phyloP scores from a whole-genome alignment of 345 rosid genomes.

The Brassica cretica region DNA sequence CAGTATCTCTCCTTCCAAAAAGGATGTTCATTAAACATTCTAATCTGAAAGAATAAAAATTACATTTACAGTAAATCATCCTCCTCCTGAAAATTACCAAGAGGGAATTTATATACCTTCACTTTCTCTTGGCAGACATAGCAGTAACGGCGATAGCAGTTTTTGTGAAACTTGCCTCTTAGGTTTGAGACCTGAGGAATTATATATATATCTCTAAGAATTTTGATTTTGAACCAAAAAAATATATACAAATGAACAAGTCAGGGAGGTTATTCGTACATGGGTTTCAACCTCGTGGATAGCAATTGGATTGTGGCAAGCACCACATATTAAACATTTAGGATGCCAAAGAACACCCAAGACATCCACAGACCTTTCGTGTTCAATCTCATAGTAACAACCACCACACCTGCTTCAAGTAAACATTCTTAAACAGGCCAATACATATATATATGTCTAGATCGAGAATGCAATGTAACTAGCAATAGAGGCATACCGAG shows the following conservation, averaged over 20 bases:
- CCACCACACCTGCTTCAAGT: constrained; percentile 63
- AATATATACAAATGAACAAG: too few species aligned
- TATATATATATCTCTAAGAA: neutral
- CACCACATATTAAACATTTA: constrained; percentile 61
- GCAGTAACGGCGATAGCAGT: constrained; percentile 25
- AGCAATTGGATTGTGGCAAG: constrained; percentile 61
- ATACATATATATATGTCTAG: neutral
- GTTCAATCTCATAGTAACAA: constrained; percentile 58
- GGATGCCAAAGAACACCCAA: constrained; percentile 76
- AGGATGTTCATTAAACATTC: constrained; percentile 41
- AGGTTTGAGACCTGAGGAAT: constrained; percentile 33
- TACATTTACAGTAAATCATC: constrained; percentile 28
- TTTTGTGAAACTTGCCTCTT: constrained; percentile 37
- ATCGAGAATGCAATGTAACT: neutral
- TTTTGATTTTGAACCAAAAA: neutral
- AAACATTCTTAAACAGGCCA: constrained; percentile 2
- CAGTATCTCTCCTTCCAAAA: constrained; percentile 70
- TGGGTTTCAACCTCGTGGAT: constrained; percentile 53
- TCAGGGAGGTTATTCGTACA: constrained; percentile 3
- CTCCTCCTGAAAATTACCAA: neutral
- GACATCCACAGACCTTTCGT: constrained; percentile 63
- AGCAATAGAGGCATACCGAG: constrained; percentile 31
- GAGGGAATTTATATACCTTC: neutral
- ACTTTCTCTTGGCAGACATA: constrained; percentile 31
- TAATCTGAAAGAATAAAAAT: constrained; percentile 52